Conservation (phyloP, 148 eudicot genomes). For the Vaccinium macrocarpon region DNA sequence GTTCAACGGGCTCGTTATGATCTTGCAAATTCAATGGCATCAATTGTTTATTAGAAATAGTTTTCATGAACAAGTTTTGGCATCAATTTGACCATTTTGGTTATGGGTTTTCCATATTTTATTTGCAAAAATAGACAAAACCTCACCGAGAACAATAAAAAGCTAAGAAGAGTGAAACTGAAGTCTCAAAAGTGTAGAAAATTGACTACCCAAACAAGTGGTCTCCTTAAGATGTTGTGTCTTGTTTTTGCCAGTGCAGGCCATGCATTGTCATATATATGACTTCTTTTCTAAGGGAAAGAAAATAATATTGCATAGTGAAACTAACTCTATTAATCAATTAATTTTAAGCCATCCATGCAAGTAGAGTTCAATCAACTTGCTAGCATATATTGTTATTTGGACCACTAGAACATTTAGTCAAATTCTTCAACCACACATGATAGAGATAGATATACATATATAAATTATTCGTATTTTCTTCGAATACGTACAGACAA, state of each 20-base stretch:
- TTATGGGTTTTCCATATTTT: background rate
- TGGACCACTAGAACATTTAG: background rate
- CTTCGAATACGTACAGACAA: no score
- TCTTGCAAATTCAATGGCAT: no score
- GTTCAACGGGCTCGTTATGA: no score
- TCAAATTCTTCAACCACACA: background rate
- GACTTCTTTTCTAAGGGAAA: conserved; percentile 4
- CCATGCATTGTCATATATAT: background rate
- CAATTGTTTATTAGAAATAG: no score
- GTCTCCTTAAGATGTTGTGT: background rate
- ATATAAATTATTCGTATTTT: no score
- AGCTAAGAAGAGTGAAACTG: conserved; percentile 18
- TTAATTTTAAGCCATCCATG: background rate
- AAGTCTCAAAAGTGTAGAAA: conserved; percentile 22
- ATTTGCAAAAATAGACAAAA: background rate
- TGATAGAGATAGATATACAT: background rate
- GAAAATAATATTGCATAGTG: background rate
- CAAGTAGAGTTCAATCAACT: background rate
- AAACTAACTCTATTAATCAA: background rate
- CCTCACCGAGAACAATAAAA: conserved; percentile 2
- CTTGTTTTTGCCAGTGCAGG: background rate
- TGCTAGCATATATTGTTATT: background rate
- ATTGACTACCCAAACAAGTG: conserved; percentile 8
- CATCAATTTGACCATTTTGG: background rate
- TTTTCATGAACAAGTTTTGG: background rate